Base-by-base conservation (phyloP, 805 yeast genomes). In the Jamesozyma lodderae region DNA sequence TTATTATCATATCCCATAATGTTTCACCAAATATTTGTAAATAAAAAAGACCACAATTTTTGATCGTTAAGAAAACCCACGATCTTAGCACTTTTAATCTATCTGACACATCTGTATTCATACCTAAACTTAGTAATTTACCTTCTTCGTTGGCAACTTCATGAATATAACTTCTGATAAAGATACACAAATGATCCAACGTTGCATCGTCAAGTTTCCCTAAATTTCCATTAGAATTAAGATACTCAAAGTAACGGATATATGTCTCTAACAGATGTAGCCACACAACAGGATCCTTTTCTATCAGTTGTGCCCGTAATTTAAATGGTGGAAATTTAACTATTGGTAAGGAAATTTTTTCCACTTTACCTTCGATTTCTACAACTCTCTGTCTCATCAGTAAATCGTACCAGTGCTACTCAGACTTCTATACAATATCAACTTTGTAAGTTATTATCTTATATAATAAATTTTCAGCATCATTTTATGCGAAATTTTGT, bases 221-320 rank as follows among this genome's bases (percentile, higher is more conserved):
- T 8, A 67, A 47, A 25, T 63, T 62, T 5, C 63, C 56, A n/a
- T 35, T 34, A 22, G n/a, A 23, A 11, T 11, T 55, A 45, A 2
- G 55, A 41, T 64, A 72, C 40, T 70, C 64, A 47, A 77, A 69
- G 16, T 75, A 62, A 14, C 52, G 56, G 38, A 81, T 73, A 56
- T 80, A 82, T 3, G 73, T 73, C 46, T 79, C 84, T 14, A 82
- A 58, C 16, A 80, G 59, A 54, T 81, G 86, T 4, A 73, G 80
- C 87, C 90, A 82, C 7, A 82, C 82, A 17, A 82, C 87, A 0
- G 94, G 94, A 53, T 82, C 94, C 43, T 75, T 81, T 52, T 82
- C 92, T 6, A 80, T 78, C 53, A 82, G 63, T n/a, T 85, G 76
- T 0, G 88, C 81, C 25, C 92, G 65, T 20, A 82, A 67, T 43